phyloP scores from a whole-genome alignment of 805 yeast species.

The Brettanomyces custersianus region DNA sequence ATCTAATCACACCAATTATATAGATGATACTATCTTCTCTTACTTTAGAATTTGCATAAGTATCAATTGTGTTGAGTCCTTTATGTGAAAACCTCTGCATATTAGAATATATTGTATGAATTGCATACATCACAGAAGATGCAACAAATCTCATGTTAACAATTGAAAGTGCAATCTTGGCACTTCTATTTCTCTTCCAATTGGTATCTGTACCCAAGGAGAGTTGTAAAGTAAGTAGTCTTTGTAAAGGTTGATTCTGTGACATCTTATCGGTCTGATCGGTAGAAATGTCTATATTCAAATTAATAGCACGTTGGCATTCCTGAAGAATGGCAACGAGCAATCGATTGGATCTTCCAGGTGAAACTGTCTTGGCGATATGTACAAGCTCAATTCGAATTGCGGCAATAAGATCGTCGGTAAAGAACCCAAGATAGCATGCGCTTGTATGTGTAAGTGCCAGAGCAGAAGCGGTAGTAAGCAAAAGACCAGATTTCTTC shows the following conservation, averaged over 20 bases:
- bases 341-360: slow-evolving; percentile 24
- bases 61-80: slow-evolving; percentile 40
- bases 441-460: slow-evolving; percentile 63
- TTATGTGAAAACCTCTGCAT: slow-evolving; percentile 51
- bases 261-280: slow-evolving; percentile 72
- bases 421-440: slow-evolving; percentile 55
- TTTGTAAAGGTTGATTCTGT: slow-evolving; percentile 70
- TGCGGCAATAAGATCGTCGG: slow-evolving; percentile 62
- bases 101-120: slow-evolving; percentile 55
- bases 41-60: slow-evolving; percentile 27
- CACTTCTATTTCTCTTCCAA: slow-evolving; percentile 31
- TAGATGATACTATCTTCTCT: slow-evolving; percentile 58
- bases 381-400: slow-evolving; percentile 39
- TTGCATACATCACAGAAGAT: slow-evolving; percentile 56
- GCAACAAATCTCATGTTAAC: slow-evolving; percentile 64
- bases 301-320: slow-evolving; percentile 65
- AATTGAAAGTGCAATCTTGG: slow-evolving; percentile 49
- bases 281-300: slow-evolving; percentile 57
- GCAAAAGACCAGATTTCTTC: slow-evolving; percentile 24
- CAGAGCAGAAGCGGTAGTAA: slow-evolving; percentile 45
- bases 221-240: slow-evolving; percentile 60
- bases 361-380: slow-evolving; percentile 12
- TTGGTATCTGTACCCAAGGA: slow-evolving; percentile 43
- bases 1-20: slow-evolving; percentile 69
- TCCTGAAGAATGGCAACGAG: slow-evolving; percentile 46